Percentiles rank a stretch among this genome's conserved stretches.
phyloP scores from a whole-genome alignment of 139 green algal genomes.

The Coelastrella sp. region DNA sequence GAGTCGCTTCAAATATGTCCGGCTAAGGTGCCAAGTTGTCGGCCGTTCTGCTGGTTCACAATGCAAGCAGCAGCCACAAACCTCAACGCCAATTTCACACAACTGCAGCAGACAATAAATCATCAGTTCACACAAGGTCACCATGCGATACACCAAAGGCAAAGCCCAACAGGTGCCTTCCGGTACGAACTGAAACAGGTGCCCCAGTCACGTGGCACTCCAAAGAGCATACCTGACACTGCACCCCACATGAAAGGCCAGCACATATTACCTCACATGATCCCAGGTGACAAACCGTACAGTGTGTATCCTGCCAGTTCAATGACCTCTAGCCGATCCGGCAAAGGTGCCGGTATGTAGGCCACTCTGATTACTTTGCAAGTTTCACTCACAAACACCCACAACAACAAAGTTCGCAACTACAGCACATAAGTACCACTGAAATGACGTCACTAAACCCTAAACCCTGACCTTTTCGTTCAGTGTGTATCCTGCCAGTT shows the following conservation, averaged over 20 bases:
- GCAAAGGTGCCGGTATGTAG: slow-evolving; percentile 53
- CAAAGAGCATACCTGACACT: no score
- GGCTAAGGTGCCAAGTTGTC: no score
- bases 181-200: no score
- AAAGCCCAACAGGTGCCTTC: no score
- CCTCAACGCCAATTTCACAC: no score
- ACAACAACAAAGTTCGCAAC: background rate
- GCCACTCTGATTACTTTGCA: no score
- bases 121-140: no score
- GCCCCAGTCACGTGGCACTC: no score
- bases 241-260: slow-evolving; percentile 90
- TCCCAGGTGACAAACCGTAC: no score
- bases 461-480: slow-evolving; percentile 82
- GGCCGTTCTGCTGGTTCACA: no score
- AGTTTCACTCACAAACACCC: background rate
- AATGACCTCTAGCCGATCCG: slow-evolving; percentile 94
- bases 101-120: background rate
- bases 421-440: background rate
- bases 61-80: background rate
- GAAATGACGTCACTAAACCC: background rate
- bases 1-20: slow-evolving; percentile 92
- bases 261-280: no score
- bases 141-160: no score
- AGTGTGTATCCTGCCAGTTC: slow-evolving; percentile 90
- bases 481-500: slow-evolving; percentile 88